These are phyloP conservation scores for Telopea speciosissima DNA, from an alignment of 177 flowering plant genomes.

Conservation along the genomic window DNA sequence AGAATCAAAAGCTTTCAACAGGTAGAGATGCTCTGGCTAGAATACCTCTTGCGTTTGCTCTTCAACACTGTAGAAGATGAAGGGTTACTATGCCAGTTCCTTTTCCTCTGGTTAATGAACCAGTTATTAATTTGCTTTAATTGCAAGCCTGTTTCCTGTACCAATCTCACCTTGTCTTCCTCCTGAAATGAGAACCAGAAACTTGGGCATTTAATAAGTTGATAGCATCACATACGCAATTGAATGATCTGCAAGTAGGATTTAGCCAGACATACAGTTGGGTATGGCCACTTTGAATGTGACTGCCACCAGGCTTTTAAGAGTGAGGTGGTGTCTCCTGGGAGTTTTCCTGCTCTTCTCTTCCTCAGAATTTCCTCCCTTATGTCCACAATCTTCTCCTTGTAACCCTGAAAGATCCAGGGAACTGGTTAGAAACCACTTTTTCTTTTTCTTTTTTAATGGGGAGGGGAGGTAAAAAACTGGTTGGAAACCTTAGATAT, in stretches of 20 bases:
- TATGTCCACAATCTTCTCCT: conserved; percentile 64
- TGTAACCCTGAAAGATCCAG: conserved; percentile 54
- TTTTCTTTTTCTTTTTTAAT: too few relatives aligned
- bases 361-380: conserved; percentile 70
- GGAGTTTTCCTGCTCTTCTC: conserved; percentile 75
- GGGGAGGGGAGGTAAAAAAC: neutral
- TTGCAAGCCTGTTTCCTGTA: conserved; percentile 83
- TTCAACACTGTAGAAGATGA: conserved; percentile 51
- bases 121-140: conserved; percentile 85
- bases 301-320: conserved; percentile 78
- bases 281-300: conserved; percentile 86
- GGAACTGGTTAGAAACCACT: too few relatives aligned
- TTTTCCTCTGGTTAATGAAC: conserved; percentile 87
- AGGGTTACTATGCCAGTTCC: conserved; percentile 82
- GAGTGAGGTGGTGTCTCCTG: conserved; percentile 68
- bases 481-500: neutral
- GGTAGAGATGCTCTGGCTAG: neutral
- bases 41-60: conserved; percentile 79
- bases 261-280: conserved; percentile 45
- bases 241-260: neutral
- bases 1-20: neutral
- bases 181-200: conserved; percentile 38
- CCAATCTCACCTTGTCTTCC: conserved; percentile 82
- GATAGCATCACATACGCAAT: neutral
- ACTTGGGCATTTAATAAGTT: neutral